A percentile compares a stretch with the other conserved stretches of the same genome.
Evolutionary conservation across 306 rosid species (phyloP).

Genomic region (Cicer bijugum): DNA sequence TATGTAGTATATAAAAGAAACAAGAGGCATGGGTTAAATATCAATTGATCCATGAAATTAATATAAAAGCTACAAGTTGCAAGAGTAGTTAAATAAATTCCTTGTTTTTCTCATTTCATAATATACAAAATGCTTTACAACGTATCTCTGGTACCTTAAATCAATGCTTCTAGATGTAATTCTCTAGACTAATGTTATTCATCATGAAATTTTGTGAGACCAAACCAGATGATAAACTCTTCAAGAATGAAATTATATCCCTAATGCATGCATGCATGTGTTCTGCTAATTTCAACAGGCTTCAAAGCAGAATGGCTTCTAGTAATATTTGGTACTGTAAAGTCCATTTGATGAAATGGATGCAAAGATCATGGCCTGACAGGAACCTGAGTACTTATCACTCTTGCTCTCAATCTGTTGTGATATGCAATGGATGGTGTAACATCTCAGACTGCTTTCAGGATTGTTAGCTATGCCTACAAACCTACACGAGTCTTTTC

Average conservation of each 20-base stretch:
- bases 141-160: not conserved
- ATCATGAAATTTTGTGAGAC: not conserved
- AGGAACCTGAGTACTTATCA: not conserved
- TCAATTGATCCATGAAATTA: constrained; percentile 4
- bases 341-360: not conserved
- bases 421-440: no score
- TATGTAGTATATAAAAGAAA: not conserved
- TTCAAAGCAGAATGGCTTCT: not conserved
- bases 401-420: not conserved
- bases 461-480: no score
- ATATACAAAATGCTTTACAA: constrained; percentile 7
- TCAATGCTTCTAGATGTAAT: not conserved
- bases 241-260: not conserved
- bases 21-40: not conserved
- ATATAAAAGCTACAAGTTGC: not conserved
- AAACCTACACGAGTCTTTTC: not conserved
- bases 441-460: no score
- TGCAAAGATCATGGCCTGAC: not conserved
- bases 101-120: not conserved
- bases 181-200: not conserved
- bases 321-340: not conserved
- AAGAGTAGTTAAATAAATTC: not conserved
- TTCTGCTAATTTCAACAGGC: not conserved
- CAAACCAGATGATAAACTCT: not conserved
- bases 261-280: not conserved